Conservation (phyloP, 139 green algal genomes). For the Yamagishiella unicocca region DNA sequence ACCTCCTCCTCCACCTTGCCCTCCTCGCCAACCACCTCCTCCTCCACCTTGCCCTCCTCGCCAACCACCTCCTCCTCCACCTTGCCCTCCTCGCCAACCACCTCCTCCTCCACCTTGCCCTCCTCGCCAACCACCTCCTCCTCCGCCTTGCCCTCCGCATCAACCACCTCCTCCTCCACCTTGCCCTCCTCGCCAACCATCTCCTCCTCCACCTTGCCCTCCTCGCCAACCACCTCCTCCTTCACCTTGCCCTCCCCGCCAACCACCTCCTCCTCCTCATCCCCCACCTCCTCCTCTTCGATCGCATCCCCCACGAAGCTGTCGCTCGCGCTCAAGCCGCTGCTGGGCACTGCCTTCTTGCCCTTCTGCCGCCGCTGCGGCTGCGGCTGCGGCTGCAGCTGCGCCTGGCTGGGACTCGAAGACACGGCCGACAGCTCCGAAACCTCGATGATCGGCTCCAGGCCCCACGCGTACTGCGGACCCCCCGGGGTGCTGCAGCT, state of each 20-base stretch:
- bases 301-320: too few relatives aligned
- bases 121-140: neutral
- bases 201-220: neutral
- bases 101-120: too few relatives aligned
- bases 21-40: too few relatives aligned
- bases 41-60: too few relatives aligned
- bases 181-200: too few relatives aligned
- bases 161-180: too few relatives aligned
- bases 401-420: neutral
- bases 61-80: too few relatives aligned
- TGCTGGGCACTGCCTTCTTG: neutral
- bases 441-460: conserved; percentile 8
- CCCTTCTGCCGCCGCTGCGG: neutral
- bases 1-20: too few relatives aligned
- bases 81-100: too few relatives aligned
- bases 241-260: neutral
- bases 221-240: neutral
- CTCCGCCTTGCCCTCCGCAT: neutral
- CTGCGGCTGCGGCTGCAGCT: neutral
- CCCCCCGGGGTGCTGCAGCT: neutral
- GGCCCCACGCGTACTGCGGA: neutral
- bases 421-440: conserved; percentile 7
- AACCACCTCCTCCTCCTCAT: neutral
- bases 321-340: neutral
- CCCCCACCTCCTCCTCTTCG: too few relatives aligned